Evolutionary conservation across 345 rosid genomes (phyloP).

Genomic region (Odontarrhena argentea): DNA sequence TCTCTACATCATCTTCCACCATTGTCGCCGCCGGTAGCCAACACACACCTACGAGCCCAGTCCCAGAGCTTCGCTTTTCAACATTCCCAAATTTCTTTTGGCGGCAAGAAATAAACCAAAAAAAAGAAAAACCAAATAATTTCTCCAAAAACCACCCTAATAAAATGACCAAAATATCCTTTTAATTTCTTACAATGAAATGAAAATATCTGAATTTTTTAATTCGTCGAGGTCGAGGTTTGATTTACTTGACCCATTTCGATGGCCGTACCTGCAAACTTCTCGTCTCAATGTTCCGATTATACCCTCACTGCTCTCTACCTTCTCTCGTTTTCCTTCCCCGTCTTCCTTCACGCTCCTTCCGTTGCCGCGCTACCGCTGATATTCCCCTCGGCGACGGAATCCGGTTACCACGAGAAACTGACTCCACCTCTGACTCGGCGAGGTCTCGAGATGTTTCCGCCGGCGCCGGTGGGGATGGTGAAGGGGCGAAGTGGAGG

Average conservation of each 20-base stretch:
- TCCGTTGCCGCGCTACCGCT: constrained; percentile 70
- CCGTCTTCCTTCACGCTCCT: constrained; percentile 45
- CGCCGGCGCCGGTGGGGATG: constrained; percentile 43
- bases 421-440: constrained; percentile 45
- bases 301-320: constrained; percentile 53
- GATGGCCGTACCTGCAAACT: constrained; percentile 42
- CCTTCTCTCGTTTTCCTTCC: constrained; percentile 42
- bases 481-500: constrained; percentile 47
- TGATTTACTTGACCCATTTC: constrained; percentile 28
- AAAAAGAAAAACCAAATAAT: constrained; percentile 23
- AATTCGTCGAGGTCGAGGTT: constrained; percentile 21
- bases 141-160: not conserved
- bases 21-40: constrained; percentile 30
- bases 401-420: constrained; percentile 49
- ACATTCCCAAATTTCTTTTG: constrained; percentile 29
- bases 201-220: constrained; percentile 9
- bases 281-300: constrained; percentile 55
- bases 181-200: not conserved
- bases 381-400: constrained; percentile 54
- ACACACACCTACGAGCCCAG: constrained; percentile 33
- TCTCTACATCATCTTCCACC: constrained; percentile 48
- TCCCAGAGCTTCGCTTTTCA: constrained; percentile 34
- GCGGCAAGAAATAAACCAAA: constrained; percentile 32
- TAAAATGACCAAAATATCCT: not conserved
- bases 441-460: constrained; percentile 55